phyloP scores from a whole-genome alignment of 1,139 yeast genomes.

The Candida frijolesensis region DNA sequence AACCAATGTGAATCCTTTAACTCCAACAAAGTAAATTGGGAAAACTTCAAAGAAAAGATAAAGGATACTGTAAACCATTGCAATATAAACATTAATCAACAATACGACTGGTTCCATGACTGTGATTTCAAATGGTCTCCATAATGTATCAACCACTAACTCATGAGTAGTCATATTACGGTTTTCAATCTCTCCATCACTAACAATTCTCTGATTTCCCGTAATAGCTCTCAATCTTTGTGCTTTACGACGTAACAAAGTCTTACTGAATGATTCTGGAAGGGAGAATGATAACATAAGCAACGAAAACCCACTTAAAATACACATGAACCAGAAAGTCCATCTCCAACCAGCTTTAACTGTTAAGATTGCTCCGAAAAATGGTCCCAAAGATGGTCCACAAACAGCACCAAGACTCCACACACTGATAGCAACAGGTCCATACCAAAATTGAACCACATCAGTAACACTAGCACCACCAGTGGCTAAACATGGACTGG shows the following conservation, averaged over 20 bases:
- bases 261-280: conserved; percentile 54
- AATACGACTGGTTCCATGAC: conserved; percentile 36
- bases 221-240: conserved; percentile 46
- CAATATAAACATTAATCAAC: conserved; percentile 32
- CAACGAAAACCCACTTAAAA: conserved; percentile 37
- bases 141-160: conserved; percentile 24
- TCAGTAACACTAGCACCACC: conserved; percentile 42
- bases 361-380: conserved; percentile 30
- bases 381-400: conserved; percentile 39
- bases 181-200: conserved; percentile 45
- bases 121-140: conserved; percentile 35
- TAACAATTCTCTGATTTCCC: conserved; percentile 40
- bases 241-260: conserved; percentile 51
- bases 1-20: conserved; percentile 30
- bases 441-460: conserved; percentile 24
- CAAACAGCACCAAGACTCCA: conserved; percentile 37
- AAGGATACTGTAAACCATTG: conserved; percentile 31
- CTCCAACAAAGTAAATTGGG: conserved; percentile 31
- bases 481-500: conserved; percentile 38
- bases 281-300: conserved; percentile 35
- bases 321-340: conserved; percentile 46
- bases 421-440: conserved; percentile 30
- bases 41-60: conserved; percentile 39
- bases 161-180: conserved; percentile 27
- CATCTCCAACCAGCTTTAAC: conserved; percentile 42